Evolutionary conservation across 257 asterid genomes (phyloP).

Genomic region (Pogostemon cablin): DNA sequence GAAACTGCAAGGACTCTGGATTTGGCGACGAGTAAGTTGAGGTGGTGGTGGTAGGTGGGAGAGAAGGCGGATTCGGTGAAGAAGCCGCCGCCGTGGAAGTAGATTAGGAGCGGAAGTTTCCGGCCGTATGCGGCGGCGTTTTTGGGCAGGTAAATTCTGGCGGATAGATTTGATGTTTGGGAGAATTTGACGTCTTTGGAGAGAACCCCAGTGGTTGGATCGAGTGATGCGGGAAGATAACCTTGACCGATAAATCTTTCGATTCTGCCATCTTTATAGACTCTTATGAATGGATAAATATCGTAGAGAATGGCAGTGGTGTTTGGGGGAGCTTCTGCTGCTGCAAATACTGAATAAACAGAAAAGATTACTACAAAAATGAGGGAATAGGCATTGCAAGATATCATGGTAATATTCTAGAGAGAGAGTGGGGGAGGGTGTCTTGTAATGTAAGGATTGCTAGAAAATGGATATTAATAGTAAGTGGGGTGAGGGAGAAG

Average conservation of each 20-base stretch:
- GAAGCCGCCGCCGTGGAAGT: constrained; percentile 54
- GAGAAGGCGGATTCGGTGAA: constrained; percentile 46
- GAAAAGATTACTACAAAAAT: no score
- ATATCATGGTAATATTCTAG: no score
- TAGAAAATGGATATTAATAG: no score
- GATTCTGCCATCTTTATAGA: constrained; percentile 41
- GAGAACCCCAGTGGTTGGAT: constrained; percentile 36
- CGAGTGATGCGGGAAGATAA: constrained; percentile 30
- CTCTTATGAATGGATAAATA: constrained; percentile 43
- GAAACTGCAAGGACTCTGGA: constrained; percentile 39
- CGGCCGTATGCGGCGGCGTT: not conserved
- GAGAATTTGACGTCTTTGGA: constrained; percentile 39
- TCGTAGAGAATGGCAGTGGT: constrained; percentile 39
- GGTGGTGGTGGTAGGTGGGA: constrained; percentile 40
- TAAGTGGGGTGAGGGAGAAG: no score
- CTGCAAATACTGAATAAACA: not conserved
- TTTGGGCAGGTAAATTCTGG: constrained; percentile 37
- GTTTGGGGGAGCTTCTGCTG: not conserved
- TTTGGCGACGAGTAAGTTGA: constrained; percentile 33
- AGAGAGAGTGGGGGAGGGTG: no score
- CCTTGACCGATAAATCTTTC: constrained; percentile 42
- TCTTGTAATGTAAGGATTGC: no score
- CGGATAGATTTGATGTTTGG: constrained; percentile 18
- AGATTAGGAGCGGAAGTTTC: constrained; percentile 42
- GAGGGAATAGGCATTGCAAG: no score